Base-by-base conservation (phyloP, 352 stramenopile species). In the Plasmopara muralis region DNA sequence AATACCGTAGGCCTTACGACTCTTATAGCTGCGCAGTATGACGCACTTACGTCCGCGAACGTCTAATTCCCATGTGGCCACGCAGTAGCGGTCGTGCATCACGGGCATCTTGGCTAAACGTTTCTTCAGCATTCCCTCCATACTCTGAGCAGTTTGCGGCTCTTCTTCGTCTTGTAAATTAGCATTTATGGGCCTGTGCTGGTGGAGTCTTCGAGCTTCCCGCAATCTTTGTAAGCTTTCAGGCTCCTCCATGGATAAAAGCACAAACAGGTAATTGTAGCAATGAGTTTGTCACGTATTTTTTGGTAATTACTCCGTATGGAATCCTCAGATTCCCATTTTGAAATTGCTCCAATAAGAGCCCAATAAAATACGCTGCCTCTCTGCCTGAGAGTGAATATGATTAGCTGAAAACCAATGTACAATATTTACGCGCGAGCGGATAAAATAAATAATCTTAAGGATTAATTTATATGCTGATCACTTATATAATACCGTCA, bases 81-180 rank as follows among this genome's bases (percentile, higher is more conserved):
- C 77, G 53, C 80, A 90, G 61, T 93, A 93, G 35, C 80, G 76
- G 50, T 87, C 74, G 53, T 78, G 80, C 83, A 93, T 93, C 15
- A 89, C 68, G 1, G 76, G 74, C 72, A 89, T 69, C 14, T 76
- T 85, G 14, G 60, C 64, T 47, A 64, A 69, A 41, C 83, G 76
- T 50, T 89, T 89, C 67, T 89, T 89, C 10, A 93, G 64, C 35
- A 60, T 44, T 10, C 83, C 80, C 47, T 93, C 78, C 72, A 88
- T 84, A 30, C 66, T 47, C 4, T 57, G 47, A 34, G 25, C 30
- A 15, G 20, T 20, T 46, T 35, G 45, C 45, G 31, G 42, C 25
- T 42, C 50, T 13, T 47, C 48, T 33, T 40, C 54, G 43, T 14
- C n/a, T 16, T 41, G 28, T 6, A 41, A 49, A 43, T 57, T 30